Base-by-base conservation (phyloP, 2,329 filamentous ascomycete genomes). In the Gremmenia infestans region DNA sequence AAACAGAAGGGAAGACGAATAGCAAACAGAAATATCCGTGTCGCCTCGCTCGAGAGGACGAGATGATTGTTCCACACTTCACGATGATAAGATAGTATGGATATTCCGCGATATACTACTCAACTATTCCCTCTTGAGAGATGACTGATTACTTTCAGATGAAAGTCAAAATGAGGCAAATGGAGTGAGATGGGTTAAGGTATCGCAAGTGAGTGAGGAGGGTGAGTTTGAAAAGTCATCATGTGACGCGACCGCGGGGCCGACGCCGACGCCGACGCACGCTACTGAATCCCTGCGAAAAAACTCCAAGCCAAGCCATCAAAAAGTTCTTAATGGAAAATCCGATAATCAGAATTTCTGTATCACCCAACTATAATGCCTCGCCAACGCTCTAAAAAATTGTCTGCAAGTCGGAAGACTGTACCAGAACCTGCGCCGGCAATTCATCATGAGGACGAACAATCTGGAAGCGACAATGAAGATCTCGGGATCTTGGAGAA, bases 401-500 rank as follows among this genome's bases (percentile, higher is more conserved):
- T 61, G 17, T 54, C 59, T 17, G 57, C 53, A 15, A 58, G 57
- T 61, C 60, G 60, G n/a, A 54, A 61, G 48, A 46, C 52, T 45
- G 59, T 52, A 8, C 19, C 55, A 11, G 32, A 56, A 6, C 36
- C 50, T 32, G 48, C 17, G n/a, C 52, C 32, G 15, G 45, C 53
- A 35, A 46, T 49, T 48, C 39, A 54, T 5, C 37, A 48, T 4
- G 55, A 56, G 37, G 54, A 50, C 35, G 54, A 60, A 17, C 54
- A 59, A 22, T 61, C 52, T 45, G 62, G 54, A 4, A 65, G 62
- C 54, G 65, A 67, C 11, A 61, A 64, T 59, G 66, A 69, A 25
- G 64, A 64, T 45, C 61, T 69, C 1, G 68, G 70, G 3, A 63
- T 71, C 12, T 67, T 76, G 53, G 86, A 88, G 50, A 94, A 93